Conservation (phyloP, 1,284 basidiomycete species). For the Termitomyces sp. region DNA sequence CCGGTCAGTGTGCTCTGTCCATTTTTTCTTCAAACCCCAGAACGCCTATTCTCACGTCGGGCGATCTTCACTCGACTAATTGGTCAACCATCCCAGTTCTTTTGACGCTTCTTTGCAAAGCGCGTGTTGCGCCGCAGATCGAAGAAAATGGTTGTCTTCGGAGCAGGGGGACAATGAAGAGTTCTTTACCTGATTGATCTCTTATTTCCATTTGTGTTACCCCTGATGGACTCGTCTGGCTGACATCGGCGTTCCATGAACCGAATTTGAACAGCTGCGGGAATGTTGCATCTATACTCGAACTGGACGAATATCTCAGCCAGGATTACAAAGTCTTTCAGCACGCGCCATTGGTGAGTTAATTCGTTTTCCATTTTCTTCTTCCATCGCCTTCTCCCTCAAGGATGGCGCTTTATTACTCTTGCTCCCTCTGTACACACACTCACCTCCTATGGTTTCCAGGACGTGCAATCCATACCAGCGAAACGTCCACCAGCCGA, state of each 20-base stretch:
- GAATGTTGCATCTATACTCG: slow-evolving; percentile 90
- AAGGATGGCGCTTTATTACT: not conserved
- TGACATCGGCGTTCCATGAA: slow-evolving; percentile 8
- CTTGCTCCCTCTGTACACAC: not conserved
- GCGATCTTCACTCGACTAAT: not conserved
- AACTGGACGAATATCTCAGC: slow-evolving; percentile 84
- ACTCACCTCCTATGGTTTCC: slow-evolving; percentile 1
- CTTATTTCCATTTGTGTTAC: not conserved
- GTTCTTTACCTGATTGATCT: not conserved
- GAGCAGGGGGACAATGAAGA: not conserved
- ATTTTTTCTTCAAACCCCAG: not conserved
- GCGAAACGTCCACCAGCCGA: slow-evolving; percentile 86
- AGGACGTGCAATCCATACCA: slow-evolving; percentile 85
- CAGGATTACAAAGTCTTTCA: slow-evolving; percentile 91
- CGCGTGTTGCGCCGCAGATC: slow-evolving; percentile 1
- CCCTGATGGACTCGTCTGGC: not conserved
- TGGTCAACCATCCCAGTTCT: not conserved
- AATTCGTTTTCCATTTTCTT: not conserved
- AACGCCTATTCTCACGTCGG: not conserved
- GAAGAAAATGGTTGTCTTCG: not conserved
- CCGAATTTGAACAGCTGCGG: slow-evolving; percentile 60
- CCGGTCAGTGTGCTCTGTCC: slow-evolving; percentile 47
- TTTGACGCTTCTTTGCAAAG: not conserved
- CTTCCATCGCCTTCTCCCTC: not conserved
- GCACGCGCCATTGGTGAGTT: slow-evolving; percentile 67